Evolutionary conservation across 2,329 filamentous ascomycete species (phyloP).

Genomic region (Curvularia sp.): DNA sequence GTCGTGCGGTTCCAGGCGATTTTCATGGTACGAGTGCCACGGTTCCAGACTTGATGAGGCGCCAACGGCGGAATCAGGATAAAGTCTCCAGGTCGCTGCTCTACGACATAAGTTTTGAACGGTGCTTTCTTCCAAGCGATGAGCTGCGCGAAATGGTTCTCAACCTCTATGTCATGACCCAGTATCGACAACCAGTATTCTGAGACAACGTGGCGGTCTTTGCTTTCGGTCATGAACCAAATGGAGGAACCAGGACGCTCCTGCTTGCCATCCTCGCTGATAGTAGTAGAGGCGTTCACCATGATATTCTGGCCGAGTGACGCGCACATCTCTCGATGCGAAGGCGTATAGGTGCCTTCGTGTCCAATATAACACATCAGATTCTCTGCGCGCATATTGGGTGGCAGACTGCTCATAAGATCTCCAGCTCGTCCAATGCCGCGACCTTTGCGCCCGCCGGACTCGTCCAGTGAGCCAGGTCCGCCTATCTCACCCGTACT

Average conservation of each 20-base stretch:
- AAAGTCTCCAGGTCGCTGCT: constrained; percentile 89
- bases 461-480: constrained; percentile 61
- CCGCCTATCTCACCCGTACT: constrained; percentile 68
- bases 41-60: constrained; percentile 98
- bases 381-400: constrained; percentile 90
- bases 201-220: constrained; percentile 86
- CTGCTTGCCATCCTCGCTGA: constrained; percentile 71
- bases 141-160: constrained; percentile 94
- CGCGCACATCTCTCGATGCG: constrained; percentile 97
- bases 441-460: constrained; percentile 58
- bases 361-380: constrained; percentile 99
- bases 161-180: constrained; percentile 95
- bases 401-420: constrained; percentile 89
- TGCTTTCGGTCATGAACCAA: constrained; percentile 99
- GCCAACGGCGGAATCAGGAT: constrained; percentile 92
- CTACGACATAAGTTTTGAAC: constrained; percentile 90
- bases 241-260: constrained; percentile 85
- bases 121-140: constrained; percentile 95
- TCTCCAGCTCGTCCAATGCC: constrained; percentile 79
- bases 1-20: constrained; percentile 98
- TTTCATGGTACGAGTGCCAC: constrained; percentile 94
- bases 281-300: constrained; percentile 80
- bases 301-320: constrained; percentile 97
- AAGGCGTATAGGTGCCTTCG: constrained; percentile 94
- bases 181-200: constrained; percentile 94